Evolutionary conservation across 2,329 filamentous ascomycete species (phyloP), one percentile per base, ranked within the genome.

Genomic region (Sporothrix pallida): DNA sequence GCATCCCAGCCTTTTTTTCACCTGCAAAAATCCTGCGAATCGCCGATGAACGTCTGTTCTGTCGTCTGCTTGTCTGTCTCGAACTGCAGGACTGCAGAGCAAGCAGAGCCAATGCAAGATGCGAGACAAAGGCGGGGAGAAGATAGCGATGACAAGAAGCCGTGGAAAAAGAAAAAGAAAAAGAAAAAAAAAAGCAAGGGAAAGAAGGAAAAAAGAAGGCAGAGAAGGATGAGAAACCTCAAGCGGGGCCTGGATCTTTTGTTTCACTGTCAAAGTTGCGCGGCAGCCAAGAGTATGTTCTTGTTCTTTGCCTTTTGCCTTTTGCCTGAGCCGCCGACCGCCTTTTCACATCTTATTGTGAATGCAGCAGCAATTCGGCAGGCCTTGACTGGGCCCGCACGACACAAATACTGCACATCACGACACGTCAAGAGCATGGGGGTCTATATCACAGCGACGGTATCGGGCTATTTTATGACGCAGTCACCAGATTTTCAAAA

Each of bases 241-340:
- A 23, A 68, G 42, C 1, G 31, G 37, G 13, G 26, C 23, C 46
- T 68, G 46, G 15, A 52, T 15, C 13, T 37, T 37, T 37, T 68
- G 65, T 68, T 68, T 68, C 65, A 68, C 46, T 68, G 65, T 52
- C 46, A 37, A 52, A 52, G 46, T 31, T 52, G 44, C 46, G 65
- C 65, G 8, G 44, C 63, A 68, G 20, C 63, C 63, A 68, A 68
- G 63, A 68, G 23, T 26, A 37, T 31, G 46, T 37, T 31, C 26
- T 31, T 13, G 4, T 17, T 23, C 4, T 20, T 23, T 56, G 8
- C 12, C 44, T 46, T 54, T 54, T 54, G 8, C 7, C 17, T 20
- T 23, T 56, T 20, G 23, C 52, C 20, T 56, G 52, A 56, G 13
- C 58, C 42, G 13, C 17, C 65, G 65, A 68, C 65, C 65, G 65